A percentile compares a stretch with the other conserved stretches of the same genome.
phyloP scores from a whole-genome alignment of 495 filamentous ascomycete genomes.

The Annulohypoxylon stygium region DNA sequence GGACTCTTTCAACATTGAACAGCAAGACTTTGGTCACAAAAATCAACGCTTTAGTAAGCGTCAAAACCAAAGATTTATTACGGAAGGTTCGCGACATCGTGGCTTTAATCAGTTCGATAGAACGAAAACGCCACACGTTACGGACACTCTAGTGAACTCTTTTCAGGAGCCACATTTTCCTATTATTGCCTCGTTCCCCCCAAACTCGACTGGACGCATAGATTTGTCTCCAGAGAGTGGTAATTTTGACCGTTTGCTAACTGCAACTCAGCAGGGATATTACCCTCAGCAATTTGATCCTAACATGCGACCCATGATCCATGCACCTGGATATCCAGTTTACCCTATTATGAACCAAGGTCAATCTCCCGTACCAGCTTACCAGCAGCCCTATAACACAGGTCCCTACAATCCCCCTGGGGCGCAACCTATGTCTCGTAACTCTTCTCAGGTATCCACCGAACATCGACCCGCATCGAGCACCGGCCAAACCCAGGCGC shows the following conservation, averaged over 20 bases:
- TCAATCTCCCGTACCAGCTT: conserved; percentile 59
- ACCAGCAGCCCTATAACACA: conserved; percentile 65
- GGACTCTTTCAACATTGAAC: conserved; percentile 50
- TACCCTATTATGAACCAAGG: conserved; percentile 65
- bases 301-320: conserved; percentile 50
- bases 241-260: conserved; percentile 82
- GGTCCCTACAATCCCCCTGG: conserved; percentile 67
- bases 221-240: conserved; percentile 78
- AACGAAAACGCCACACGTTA: conserved; percentile 33
- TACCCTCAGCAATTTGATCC: conserved; percentile 49
- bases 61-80: conserved; percentile 49
- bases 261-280: conserved; percentile 68
- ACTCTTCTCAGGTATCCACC: conserved; percentile 80
- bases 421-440: conserved; percentile 81
- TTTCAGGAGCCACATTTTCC: conserved; percentile 49
- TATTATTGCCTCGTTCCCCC: conserved; percentile 53
- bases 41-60: conserved; percentile 58
- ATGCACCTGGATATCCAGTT: conserved; percentile 58
- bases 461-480: conserved; percentile 83
- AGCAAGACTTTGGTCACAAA: conserved; percentile 49
- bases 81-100: conserved; percentile 38
- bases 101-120: conserved; percentile 28
- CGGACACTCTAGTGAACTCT: conserved; percentile 46
- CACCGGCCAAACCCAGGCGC: conserved; percentile 71
- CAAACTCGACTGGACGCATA: conserved; percentile 47